Base-by-base conservation (phyloP, 106 monocot genomes). In the Platanthera zijinensis region DNA sequence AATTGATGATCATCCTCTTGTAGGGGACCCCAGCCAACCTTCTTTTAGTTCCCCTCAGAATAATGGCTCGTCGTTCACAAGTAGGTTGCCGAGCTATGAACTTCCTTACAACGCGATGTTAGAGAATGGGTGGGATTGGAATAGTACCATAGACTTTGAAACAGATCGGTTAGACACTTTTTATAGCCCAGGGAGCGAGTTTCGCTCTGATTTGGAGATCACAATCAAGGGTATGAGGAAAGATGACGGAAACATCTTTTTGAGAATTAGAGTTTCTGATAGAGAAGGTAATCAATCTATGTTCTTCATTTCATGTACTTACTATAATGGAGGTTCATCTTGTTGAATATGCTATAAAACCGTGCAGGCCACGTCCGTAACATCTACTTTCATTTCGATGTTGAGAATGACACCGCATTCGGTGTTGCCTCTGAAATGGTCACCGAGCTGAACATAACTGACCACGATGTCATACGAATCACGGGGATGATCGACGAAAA, bases 351-450 rank as follows among this genome's bases (percentile, higher is more conserved):
- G 18, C 68, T 28, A 14, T 3, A 39, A 39, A 39, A 39, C 2
- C 59, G 3, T 76, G 72, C 87, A 88, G 87, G 79, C 12, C 79
- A 52, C 57, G 53, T 77, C 18, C 76, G 87, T 14, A 84, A 88
- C 18, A 88, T 88, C 25, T 74, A 84, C 71, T 88, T 88, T 69
- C 57, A 52, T 6, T 88, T 88, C 39, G 53, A 82, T 52, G 25
- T 78, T 32, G 82, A 84, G 45, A 72, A 78, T 14, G 87, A 88
- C 48, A 88, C 84, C 3, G 87, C 87, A 77, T 61, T 88, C 8
- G 82, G 84, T 47, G 87, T 88, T 45, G 87, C 84, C 14, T 74
- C 82, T 3, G 87, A 88, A 62, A 88, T 88, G 87, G 76, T 88
- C 53, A 79, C 54, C 12, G 84, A 82, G 64, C 52, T 88, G 76